Percentiles rank a stretch among this genome's conserved stretches.
phyloP scores from a whole-genome alignment of 2,329 filamentous ascomycete species.

The Hypoxylon sp. region DNA sequence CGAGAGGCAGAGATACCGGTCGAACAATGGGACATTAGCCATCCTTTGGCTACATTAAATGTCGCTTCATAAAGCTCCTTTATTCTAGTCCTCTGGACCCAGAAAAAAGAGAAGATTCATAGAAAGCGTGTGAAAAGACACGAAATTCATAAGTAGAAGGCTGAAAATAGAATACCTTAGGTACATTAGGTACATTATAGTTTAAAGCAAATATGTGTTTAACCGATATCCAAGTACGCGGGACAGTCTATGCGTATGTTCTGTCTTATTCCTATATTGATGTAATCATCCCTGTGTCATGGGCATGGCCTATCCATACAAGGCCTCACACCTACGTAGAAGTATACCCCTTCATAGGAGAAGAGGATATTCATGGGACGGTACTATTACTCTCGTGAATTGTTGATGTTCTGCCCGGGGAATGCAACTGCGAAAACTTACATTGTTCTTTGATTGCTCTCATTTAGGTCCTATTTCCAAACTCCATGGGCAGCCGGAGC shows the following conservation, averaged over 20 bases:
- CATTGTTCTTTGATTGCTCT: constrained; percentile 15
- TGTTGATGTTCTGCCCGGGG: not conserved
- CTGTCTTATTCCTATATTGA: not conserved
- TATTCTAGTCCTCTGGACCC: too few species aligned
- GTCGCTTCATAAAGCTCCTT: not conserved
- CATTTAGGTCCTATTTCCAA: constrained; percentile 27
- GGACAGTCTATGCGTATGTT: not conserved
- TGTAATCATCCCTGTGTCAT: not conserved
- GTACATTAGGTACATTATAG: too few species aligned
- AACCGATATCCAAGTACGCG: not conserved
- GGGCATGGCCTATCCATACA: not conserved
- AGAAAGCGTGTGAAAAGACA: too few species aligned
- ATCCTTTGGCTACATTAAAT: not conserved
- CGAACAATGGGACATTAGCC: not conserved
- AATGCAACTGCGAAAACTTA: not conserved
- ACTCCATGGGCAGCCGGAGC: constrained; percentile 3
- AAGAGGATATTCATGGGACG: not conserved
- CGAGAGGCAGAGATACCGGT: not conserved
- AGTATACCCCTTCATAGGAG: not conserved
- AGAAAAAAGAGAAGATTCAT: too few species aligned
- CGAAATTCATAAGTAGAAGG: too few species aligned
- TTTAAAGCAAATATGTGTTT: too few species aligned
- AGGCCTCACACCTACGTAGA: not conserved
- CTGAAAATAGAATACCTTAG: too few species aligned
- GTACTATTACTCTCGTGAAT: constrained; percentile 1